Base-by-base conservation (phyloP, 306 rosid genomes). In the Lathyrus aphaca region DNA sequence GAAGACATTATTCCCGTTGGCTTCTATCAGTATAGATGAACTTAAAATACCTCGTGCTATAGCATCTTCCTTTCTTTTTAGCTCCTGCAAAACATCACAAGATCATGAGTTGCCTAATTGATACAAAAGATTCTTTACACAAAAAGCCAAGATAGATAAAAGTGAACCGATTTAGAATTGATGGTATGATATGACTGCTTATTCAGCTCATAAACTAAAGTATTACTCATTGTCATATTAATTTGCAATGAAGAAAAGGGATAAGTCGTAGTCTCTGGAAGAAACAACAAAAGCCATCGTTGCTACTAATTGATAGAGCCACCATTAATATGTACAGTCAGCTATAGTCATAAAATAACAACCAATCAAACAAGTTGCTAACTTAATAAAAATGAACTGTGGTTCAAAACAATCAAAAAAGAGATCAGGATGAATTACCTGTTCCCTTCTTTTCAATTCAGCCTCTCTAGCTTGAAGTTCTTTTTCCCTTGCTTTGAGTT, bases 391-490 rank as follows among this genome's bases (percentile, higher is more conserved):
- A 53, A 32, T 13, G 46, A 68, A 21, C 14, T 23, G 19, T 21
- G 9, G 72, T 68, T 15, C 10, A 42, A 45, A 62, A 68, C 57
- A 27, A 64, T 16, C 43, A 48, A 63, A 75, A 27, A 63, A 43
- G 16, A 35, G 66, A 80, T 74, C 54, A 40, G 13, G 56, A 71
- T 50, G 32, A 83, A 37, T 79, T 71, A 91, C 99, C 87, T 86
- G 92, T 81, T 91, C 99, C 87, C 85, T 91, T 85, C 76, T 89
- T 76, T 65, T 86, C 82, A 94, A 78, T 51, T 94, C 99, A 78
- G 96, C 88, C 76, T 94, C 99, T 86, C 79, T 94, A 25, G 95
- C 91, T 79, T 80, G 83, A 66, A 95, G 97, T 66, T 87, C 93
- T 72, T 80, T 91, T 78, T 91, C 97, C 86, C 72, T 91, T 43